Conservation (phyloP, 2,329 filamentous ascomycete species). For the Xylaria sp. region DNA sequence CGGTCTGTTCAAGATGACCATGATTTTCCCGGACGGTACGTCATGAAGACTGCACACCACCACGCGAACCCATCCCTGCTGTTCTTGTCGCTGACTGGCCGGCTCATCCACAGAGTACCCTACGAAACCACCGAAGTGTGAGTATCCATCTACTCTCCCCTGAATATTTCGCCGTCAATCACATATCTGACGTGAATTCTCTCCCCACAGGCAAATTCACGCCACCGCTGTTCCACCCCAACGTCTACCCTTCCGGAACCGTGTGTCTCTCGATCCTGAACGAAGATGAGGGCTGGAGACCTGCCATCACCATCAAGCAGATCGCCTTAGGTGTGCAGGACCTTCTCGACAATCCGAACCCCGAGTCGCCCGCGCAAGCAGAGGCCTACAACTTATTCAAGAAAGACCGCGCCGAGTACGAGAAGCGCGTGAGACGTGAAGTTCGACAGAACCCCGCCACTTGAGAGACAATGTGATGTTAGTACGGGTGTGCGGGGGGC, state of each 20-base stretch:
- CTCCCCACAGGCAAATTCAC: slow-evolving; percentile 84
- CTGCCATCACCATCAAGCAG: slow-evolving; percentile 97
- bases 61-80: background rate
- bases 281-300: slow-evolving; percentile 98
- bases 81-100: slow-evolving; percentile 31
- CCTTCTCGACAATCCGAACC: slow-evolving; percentile 94
- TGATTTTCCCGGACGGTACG: slow-evolving; percentile 92
- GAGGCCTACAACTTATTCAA: slow-evolving; percentile 98
- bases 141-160: slow-evolving; percentile 51
- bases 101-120: slow-evolving; percentile 78
- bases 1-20: slow-evolving; percentile 94
- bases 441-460: slow-evolving; percentile 88
- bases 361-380: slow-evolving; percentile 94
- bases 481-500: background rate
- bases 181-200: slow-evolving; percentile 27
- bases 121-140: slow-evolving; percentile 98
- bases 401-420: slow-evolving; percentile 87
- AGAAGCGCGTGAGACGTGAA: slow-evolving; percentile 85
- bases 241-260: slow-evolving; percentile 97
- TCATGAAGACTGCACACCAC: slow-evolving; percentile 30
- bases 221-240: slow-evolving; percentile 96
- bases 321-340: slow-evolving; percentile 97
- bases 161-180: background rate
- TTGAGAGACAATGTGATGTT: slow-evolving; percentile 23
- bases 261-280: slow-evolving; percentile 97